Base-by-base conservation (phyloP, 805 yeast species). In the Yarrowia alimentaria region DNA sequence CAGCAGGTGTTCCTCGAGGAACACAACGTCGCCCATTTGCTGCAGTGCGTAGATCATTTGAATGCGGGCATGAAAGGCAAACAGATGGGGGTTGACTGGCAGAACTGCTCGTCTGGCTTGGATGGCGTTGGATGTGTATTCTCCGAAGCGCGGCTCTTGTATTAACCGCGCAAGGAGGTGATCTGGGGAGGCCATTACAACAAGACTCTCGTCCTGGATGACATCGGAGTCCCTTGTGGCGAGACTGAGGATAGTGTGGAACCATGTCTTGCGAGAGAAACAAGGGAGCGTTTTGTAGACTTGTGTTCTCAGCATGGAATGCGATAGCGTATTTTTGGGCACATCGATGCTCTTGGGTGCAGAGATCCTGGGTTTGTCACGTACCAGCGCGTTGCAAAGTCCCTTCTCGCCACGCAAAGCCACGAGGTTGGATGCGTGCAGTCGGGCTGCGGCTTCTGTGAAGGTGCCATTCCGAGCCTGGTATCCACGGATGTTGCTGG, bases 51-150 rank as follows among this genome's bases (percentile, higher is more conserved):
- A 40, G 10, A 40, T 14, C 18, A 40, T 19, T 16, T 40, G 47
- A 11, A 40, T 7, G 3, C 47, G 47, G 10, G 47, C 18, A 7
- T 40, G 47, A 19, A 40, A 40, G n/a, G 47, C 47, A 28, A 40
- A 40, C 2, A 40, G 33, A 9, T 28, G 19, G 19, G 25, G 47
- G n/a, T 40, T 40, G 7, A 40, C 13, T 1, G 47, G 33, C 11
- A 11, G 28, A 11, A 20, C 25, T 1, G 47, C n/a, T n/a, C n/a
- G n/a, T n/a, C n/a, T n/a, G n/a, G n/a, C n/a, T n/a, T n/a, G n/a
- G n/a, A n/a, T n/a, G n/a, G n/a, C n/a, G n/a, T n/a, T n/a, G n/a
- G n/a, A n/a, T n/a, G n/a, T n/a, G n/a, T n/a, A n/a, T 5, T 40
- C 47, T 19, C 33, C 13, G 9, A 18, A 13, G 1, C 25, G 18